These are phyloP conservation scores for Fusarium neocosmosporiellum DNA, from an alignment of 2,329 filamentous ascomycete genomes.

Conservation along the genomic window DNA sequence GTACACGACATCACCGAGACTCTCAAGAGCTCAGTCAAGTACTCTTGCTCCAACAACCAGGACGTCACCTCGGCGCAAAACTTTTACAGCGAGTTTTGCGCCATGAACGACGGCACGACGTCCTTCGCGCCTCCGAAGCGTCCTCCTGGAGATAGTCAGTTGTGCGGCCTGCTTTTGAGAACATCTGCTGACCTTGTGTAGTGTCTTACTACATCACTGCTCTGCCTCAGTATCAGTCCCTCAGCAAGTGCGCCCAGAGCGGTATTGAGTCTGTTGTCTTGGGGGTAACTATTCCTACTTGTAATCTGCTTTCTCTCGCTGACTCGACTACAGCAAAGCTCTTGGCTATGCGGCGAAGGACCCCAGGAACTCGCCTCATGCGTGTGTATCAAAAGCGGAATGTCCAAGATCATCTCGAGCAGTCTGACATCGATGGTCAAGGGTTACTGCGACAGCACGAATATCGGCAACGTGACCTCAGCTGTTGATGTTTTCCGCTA, in stretches of 20 bases:
- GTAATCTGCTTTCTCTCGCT: neutral
- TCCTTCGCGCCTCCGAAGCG: constrained; percentile 58
- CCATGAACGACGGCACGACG: constrained; percentile 60
- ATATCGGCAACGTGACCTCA: constrained; percentile 58
- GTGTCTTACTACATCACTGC: constrained; percentile 68
- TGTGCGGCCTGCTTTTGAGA: too few species aligned
- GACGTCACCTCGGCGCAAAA: constrained; percentile 60
- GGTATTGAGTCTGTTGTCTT: constrained; percentile 57
- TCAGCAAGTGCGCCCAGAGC: constrained; percentile 58
- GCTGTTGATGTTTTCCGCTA: constrained; percentile 57
- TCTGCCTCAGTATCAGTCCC: constrained; percentile 57
- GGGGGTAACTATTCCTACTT: constrained; percentile 46
- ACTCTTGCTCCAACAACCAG: constrained; percentile 58
- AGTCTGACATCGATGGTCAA: constrained; percentile 58
- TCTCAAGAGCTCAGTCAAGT: constrained; percentile 57
- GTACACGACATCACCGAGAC: constrained; percentile 54
- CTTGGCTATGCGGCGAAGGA: constrained; percentile 56
- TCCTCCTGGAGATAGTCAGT: constrained; percentile 64
- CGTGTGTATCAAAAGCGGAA: constrained; percentile 61
- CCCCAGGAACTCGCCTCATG: constrained; percentile 64
- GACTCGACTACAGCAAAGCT: constrained; percentile 41
- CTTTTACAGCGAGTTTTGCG: constrained; percentile 65
- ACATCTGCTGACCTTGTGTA: constrained; percentile 30
- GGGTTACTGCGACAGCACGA: constrained; percentile 56
- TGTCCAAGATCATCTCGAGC: constrained; percentile 56